Evolutionary conservation across 23 red algal species (phyloP).

Genomic region (Gracilariopsis chorda): DNA sequence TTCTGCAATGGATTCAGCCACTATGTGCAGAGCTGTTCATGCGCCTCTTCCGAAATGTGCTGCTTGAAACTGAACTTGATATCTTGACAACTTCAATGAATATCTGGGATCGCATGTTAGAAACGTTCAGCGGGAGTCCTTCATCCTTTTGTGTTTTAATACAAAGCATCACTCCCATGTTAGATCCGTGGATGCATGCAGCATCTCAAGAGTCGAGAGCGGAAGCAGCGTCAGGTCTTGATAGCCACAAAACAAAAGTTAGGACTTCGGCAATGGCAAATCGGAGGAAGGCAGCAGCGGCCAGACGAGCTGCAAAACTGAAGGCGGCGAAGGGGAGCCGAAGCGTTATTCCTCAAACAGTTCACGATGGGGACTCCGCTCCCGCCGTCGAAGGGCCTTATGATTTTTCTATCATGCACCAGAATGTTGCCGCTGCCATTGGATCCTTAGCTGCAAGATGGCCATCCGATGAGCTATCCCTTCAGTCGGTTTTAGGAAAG

Average conservation of each 20-base stretch:
- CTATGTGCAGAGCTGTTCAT: slow-evolving; percentile 32
- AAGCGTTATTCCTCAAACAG: slow-evolving; percentile 30
- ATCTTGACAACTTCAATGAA: slow-evolving; percentile 16
- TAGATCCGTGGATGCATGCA: slow-evolving; percentile 43
- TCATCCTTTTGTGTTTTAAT: background rate
- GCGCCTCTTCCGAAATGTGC: slow-evolving; percentile 49
- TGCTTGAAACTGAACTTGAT: slow-evolving; percentile 50
- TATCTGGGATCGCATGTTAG: slow-evolving; percentile 37
- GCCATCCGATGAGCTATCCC: slow-evolving; percentile 3
- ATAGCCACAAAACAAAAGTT: slow-evolving; percentile 33
- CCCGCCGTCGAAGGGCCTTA: slow-evolving; percentile 61
- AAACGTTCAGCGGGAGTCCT: background rate
- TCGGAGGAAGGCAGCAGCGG: slow-evolving; percentile 50
- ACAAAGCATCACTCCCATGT: background rate
- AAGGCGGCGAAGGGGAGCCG: slow-evolving; percentile 1
- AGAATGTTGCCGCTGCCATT: slow-evolving; percentile 51
- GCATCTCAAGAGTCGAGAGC: slow-evolving; percentile 52
- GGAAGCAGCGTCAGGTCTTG: slow-evolving; percentile 37
- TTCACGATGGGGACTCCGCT: slow-evolving; percentile 31
- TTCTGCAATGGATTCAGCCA: slow-evolving; percentile 30
- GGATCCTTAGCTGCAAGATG: slow-evolving; percentile 44
- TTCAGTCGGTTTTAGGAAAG: background rate
- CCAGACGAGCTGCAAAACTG: slow-evolving; percentile 46
- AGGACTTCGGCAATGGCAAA: slow-evolving; percentile 13
- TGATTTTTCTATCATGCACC: slow-evolving; percentile 67